Evolutionary conservation across 78 protist species (phyloP), one percentile per base, ranked within the genome.

Genomic region (Cavenderia fasciculata): DNA sequence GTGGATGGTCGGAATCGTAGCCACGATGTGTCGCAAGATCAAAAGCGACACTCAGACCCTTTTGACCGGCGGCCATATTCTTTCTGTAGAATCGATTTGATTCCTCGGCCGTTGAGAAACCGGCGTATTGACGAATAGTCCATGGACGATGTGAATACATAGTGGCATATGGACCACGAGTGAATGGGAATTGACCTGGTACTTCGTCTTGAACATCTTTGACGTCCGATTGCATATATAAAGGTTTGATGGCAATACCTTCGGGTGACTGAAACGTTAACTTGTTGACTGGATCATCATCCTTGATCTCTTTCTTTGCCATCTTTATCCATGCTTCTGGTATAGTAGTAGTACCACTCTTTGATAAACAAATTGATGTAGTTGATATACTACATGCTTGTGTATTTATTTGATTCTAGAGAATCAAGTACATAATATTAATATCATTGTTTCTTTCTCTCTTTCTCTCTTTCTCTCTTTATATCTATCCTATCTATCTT

Each of bases 21-120:
- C 99, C 99, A 10, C 99, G 66, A 75, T 98, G 99, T 0, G 99
- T 98, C 12, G 99, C 98, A 14, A 98, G 94, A 57, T 98, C 99
- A 54, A 98, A 98, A 4, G 99, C 99, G 11, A 98, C 99, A 0
- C 97, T 91, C 7, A 98, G 84, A 25, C 99, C 99, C 61, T 93
- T 92, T 70, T 97, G 97, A 2, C 99, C 99, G 19, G 96, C 97
- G 12, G 71, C 88, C 59, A 97, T 74, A 86, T 94, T 95, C 29
- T 75, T 54, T 29, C 36, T 19, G 87, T 98, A 98, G 76, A 98
- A 98, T 21, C 73, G 91, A 77, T 98, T 98, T 34, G 95, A 82
- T 89, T 98, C 99, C 40, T 98, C 98, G 5, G 98, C 99, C 0
- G 99, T 98, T 29, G 93, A 52, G 87, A 97, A 97, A 33, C 97